Evolutionary conservation across 805 yeast species (phyloP), one percentile per base, ranked within the genome.

Genomic region (Pichia eremophila): DNA sequence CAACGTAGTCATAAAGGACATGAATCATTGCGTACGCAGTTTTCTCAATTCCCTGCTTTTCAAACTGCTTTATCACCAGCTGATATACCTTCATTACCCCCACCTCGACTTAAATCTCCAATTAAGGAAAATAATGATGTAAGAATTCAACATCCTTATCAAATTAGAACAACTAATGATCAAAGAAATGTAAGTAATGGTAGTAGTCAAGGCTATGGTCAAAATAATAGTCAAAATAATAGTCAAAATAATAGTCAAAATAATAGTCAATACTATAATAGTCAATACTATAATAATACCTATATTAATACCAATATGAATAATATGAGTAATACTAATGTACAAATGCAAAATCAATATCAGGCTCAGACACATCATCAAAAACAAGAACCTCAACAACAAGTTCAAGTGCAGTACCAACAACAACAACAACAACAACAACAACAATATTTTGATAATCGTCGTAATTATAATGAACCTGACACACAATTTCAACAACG

Each of bases 11-110:
- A 34, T 7, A 12, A 5, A 14, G 22, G 34, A 15, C 46, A 44
- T 18, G 43, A 46, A 27, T 44, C 41, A 28, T 51, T 34, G 31
- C 43, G 40, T 46, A 41, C 28, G 8, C 49, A 31, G 25, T 39
- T 39, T 29, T 19, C 40, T 9, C 12, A 29, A 9, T 15, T 43
- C 9, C 15, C 36, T 9, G 36, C 36, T 34, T 14, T 34, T 5
- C 36, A 34, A 14, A 25, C 46, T 4, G 28, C 38, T 15, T 12
- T 29, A 6, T 5, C 41, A 37, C 12, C 28, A 17, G 38, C 46
- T 28, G 19, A 43, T 36, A 43, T 39, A 8, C 41, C 41, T 22
- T 43, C 46, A 5, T 38, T 43, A 15, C 46, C 46, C 8, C 22
- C 40, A n/a, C 40, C 41, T 22, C 14, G 41, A n/a, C 11, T 39